A percentile compares a stretch with the other conserved stretches of the same genome.
These are phyloP conservation scores for Thozetella sp. DNA, from an alignment of 495 filamentous ascomycete species.

Conservation along the genomic window DNA sequence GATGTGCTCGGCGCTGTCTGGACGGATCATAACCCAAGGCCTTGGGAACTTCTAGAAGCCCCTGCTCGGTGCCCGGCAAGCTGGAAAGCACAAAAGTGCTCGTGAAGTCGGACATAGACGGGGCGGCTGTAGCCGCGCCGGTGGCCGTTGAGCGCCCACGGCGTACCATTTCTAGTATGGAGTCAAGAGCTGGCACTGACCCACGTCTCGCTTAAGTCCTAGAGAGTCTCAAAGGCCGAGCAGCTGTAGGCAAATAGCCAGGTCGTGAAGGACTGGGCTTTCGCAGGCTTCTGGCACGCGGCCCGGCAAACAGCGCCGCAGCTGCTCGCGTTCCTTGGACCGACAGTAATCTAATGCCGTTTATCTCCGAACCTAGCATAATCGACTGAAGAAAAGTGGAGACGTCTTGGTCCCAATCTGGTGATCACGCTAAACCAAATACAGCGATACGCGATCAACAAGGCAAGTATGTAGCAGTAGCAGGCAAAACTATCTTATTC, in stretches of 20 bases:
- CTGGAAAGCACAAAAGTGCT: conserved; percentile 17
- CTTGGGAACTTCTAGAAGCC: conserved; percentile 13
- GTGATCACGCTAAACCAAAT: conserved; percentile 1
- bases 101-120: conserved; percentile 12
- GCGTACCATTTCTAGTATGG: neutral
- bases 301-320: too few relatives aligned
- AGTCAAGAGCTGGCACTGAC: too few relatives aligned
- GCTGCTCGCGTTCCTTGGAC: too few relatives aligned
- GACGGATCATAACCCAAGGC: conserved; percentile 10
- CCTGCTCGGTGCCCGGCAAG: neutral
- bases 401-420: neutral
- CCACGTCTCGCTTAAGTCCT: too few relatives aligned
- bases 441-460: neutral
- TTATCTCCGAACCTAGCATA: too few relatives aligned
- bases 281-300: too few relatives aligned
- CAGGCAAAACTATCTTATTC: too few relatives aligned
- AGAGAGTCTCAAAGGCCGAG: too few relatives aligned
- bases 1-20: conserved; percentile 13
- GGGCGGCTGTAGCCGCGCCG: neutral
- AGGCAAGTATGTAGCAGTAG: too few relatives aligned
- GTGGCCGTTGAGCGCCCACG: neutral
- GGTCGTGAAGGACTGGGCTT: too few relatives aligned
- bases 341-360: too few relatives aligned
- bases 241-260: too few relatives aligned
- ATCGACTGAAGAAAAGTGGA: neutral